Evolutionary conservation across 1,284 basidiomycete species (phyloP).

Genomic region (Cryptococcus sp.): DNA sequence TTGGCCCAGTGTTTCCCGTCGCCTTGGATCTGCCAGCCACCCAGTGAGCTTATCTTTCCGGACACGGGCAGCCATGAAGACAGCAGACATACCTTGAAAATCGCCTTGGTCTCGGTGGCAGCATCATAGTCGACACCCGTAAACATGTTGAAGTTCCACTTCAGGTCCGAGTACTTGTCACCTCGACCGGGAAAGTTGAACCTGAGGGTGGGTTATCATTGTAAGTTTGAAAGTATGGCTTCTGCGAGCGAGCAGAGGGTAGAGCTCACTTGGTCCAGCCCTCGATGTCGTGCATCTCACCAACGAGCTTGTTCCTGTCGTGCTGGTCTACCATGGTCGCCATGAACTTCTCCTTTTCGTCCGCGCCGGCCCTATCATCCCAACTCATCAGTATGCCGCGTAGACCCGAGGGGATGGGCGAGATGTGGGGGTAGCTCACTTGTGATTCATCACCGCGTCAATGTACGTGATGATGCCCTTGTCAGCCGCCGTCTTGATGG

Average conservation of each 20-base stretch:
- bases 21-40: conserved; percentile 53
- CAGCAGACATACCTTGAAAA: conserved; percentile 50
- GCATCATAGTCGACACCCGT: conserved; percentile 84
- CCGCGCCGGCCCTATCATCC: conserved; percentile 61
- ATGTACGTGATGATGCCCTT: conserved; percentile 50
- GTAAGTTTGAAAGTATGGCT: neutral
- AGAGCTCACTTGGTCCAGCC: conserved; percentile 65
- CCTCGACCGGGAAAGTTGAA: conserved; percentile 78
- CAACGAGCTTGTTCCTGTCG: conserved; percentile 54
- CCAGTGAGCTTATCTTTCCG: neutral
- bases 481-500: conserved; percentile 55
- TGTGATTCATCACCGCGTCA: conserved; percentile 57
- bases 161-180: conserved; percentile 59
- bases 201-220: conserved; percentile 35
- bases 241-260: neutral
- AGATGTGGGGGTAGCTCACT: too few relatives aligned
- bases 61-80: neutral
- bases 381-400: neutral
- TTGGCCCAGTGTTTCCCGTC: conserved; percentile 58
- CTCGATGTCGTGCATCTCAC: conserved; percentile 67
- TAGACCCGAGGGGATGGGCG: neutral
- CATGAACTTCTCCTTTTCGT: conserved; percentile 69
- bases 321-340: conserved; percentile 70
- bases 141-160: conserved; percentile 56
- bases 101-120: conserved; percentile 60